Evolutionary conservation across 2,329 filamentous ascomycete species (phyloP).

Genomic region (Penicillium italicum): DNA sequence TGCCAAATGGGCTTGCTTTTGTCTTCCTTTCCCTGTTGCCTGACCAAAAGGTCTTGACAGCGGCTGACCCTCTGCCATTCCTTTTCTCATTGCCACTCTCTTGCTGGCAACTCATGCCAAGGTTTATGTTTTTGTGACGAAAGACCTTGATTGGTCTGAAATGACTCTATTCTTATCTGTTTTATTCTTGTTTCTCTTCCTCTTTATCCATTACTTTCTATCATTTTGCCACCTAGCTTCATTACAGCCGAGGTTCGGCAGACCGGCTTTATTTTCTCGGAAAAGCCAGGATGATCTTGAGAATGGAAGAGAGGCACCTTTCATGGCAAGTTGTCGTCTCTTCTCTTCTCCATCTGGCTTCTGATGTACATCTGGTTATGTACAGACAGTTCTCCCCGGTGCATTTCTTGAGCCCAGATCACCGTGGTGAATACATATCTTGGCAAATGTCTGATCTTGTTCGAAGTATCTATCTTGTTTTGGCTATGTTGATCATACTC

Average conservation of each 20-base stretch:
- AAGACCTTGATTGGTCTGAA: conserved; percentile 22
- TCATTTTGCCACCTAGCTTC: background rate
- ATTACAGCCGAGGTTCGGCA: background rate
- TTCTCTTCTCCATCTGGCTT: conserved; percentile 10
- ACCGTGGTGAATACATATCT: conserved; percentile 18
- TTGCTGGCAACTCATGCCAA: conserved; percentile 5
- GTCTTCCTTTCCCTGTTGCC: conserved; percentile 4
- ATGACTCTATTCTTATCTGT: conserved; percentile 17
- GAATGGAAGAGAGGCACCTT: conserved; percentile 1
- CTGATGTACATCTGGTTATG: conserved; percentile 26
- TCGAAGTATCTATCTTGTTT: background rate
- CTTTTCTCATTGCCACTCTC: conserved; percentile 10
- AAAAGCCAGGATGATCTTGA: background rate
- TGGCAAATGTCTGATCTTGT: conserved; percentile 3
- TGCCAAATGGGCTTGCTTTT: conserved; percentile 7
- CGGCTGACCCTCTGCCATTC: conserved; percentile 7
- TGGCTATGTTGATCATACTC: conserved; percentile 6
- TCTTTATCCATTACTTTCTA: background rate
- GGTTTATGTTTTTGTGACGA: conserved; percentile 17
- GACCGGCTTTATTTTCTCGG: conserved; percentile 5
- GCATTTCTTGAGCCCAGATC: conserved; percentile 1
- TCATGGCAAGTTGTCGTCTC: background rate
- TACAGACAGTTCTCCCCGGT: conserved; percentile 13
- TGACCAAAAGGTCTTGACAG: background rate
- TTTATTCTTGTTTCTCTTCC: conserved; percentile 1